Evolutionary conservation across 768 basidiomycete genomes (phyloP), one percentile per base, ranked within the genome.

Genomic region (Suillus subluteus): DNA sequence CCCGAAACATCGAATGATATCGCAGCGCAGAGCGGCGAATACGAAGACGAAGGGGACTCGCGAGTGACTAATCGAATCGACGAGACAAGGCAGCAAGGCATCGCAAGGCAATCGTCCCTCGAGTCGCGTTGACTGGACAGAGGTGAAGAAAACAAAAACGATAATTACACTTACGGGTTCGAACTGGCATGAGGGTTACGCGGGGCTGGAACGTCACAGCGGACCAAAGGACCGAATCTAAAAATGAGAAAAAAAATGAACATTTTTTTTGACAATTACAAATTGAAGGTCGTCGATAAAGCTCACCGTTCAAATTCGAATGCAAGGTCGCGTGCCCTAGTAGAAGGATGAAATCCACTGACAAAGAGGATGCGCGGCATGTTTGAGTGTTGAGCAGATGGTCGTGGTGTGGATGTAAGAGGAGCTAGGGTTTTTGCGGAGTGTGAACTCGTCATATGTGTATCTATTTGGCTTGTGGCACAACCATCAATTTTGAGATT

Each of bases 311-410:
- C 94, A 71, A 96, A 95, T 76, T 95, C 93, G 71, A 81, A 92
- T 2, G 94, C 94, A 2, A 96, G 85, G 72, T 94, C 93, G 63
- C 90, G 85, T 11, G 94, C 94, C 30, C 92, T 87, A 4, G 92
- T 94, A n/a, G 86, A 79, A 6, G 91, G 89, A 71, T 92, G 89
- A 73, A 95, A 95, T 23, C 93, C 93, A 73, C 89, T 91, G 55
- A 95, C 93, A 71, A 94, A 95, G 67, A 95, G 85, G 69, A 94
- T 95, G 69, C 93, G 91, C 74, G 90, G 89, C 91, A 91, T 89
- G 50, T 65, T 69, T 38, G 65, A 59, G 16, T 44, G 32, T n/a
- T 38, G 62, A 6, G 11, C 30, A 21, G 37, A 62, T 40, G 41
- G 71, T 69, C 66, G 73, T 76, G 73, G 76, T 74, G 58, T 62